These are phyloP conservation scores for Aspergillus pseudoviridinutans DNA, from an alignment of 2,329 filamentous ascomycete genomes.

Conservation along the genomic window DNA sequence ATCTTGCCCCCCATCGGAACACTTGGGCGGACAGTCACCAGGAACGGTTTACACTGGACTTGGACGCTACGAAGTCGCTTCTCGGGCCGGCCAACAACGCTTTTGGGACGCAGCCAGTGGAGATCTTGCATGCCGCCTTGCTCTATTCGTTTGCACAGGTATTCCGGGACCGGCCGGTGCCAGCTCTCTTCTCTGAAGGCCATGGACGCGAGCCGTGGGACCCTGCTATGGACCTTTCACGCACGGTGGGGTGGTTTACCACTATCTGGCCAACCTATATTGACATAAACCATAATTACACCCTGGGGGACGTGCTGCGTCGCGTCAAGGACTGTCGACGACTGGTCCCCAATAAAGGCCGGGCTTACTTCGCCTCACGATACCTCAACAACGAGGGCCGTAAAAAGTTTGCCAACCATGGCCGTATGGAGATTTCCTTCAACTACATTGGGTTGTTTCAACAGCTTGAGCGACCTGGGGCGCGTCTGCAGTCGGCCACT, in stretches of 20 bases:
- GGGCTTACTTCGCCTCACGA: background rate
- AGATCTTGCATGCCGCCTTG: background rate
- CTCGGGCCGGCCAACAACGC: background rate
- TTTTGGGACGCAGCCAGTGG: background rate
- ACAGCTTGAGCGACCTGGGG: background rate
- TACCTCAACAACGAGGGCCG: background rate
- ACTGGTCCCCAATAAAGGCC: background rate
- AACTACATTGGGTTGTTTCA: background rate
- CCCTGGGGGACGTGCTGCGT: background rate
- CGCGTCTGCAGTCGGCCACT: background rate
- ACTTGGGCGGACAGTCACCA: no score
- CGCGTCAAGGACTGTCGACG: background rate
- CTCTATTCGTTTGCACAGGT: background rate
- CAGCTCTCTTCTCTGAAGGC: background rate
- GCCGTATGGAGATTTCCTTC: background rate
- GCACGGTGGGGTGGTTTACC: background rate
- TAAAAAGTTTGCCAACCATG: background rate
- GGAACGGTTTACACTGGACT: no score
- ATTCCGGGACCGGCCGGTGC: background rate
- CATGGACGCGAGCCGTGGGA: background rate
- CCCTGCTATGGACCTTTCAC: background rate
- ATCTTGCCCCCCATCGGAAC: no score
- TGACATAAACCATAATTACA: background rate
- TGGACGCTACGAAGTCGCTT: background rate
- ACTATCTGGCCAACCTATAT: background rate